Evolutionary conservation across 2,329 filamentous ascomycete genomes (phyloP).

Genomic region (Aspergillus candidus): DNA sequence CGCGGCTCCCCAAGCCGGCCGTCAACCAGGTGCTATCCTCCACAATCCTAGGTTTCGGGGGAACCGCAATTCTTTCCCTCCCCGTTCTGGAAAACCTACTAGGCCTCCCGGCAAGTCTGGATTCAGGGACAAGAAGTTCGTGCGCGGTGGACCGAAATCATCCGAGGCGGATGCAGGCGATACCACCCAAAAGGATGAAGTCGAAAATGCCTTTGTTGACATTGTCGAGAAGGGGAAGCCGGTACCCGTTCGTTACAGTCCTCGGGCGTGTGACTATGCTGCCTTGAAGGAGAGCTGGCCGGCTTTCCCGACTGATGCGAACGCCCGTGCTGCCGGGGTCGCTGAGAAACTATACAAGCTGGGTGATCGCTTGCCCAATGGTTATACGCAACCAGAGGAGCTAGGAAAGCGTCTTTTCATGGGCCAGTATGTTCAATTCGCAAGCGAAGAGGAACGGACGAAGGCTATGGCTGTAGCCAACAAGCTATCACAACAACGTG

Average conservation of each 20-base stretch:
- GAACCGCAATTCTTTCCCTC: conserved; percentile 14
- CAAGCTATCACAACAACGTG: conserved; percentile 27
- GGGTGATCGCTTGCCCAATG: conserved; percentile 30
- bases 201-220: conserved; percentile 26
- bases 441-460: conserved; percentile 31
- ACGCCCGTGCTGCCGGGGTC: conserved; percentile 24
- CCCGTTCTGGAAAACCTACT: conserved; percentile 17
- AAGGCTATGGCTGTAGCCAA: conserved; percentile 32
- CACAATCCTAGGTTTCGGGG: conserved; percentile 23
- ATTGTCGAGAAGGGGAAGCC: conserved; percentile 25
- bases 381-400: conserved; percentile 31
- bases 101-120: conserved; percentile 11
- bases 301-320: conserved; percentile 28
- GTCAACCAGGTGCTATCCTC: conserved; percentile 26
- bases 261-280: conserved; percentile 26
- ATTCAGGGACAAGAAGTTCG: conserved; percentile 11
- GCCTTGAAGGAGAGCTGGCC: conserved; percentile 36
- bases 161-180: conserved; percentile 22
- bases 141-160: conserved; percentile 6
- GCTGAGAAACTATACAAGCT: conserved; percentile 31
- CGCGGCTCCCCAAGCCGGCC: conserved; percentile 24
- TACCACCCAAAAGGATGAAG: conserved; percentile 16
- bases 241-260: conserved; percentile 31
- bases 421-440: conserved; percentile 34
- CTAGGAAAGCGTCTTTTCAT: conserved; percentile 33